Percentiles rank a stretch among this genome's conserved stretches.
phyloP scores from a whole-genome alignment of 2,329 filamentous ascomycete genomes.

The Leptographium radiaticola region DNA sequence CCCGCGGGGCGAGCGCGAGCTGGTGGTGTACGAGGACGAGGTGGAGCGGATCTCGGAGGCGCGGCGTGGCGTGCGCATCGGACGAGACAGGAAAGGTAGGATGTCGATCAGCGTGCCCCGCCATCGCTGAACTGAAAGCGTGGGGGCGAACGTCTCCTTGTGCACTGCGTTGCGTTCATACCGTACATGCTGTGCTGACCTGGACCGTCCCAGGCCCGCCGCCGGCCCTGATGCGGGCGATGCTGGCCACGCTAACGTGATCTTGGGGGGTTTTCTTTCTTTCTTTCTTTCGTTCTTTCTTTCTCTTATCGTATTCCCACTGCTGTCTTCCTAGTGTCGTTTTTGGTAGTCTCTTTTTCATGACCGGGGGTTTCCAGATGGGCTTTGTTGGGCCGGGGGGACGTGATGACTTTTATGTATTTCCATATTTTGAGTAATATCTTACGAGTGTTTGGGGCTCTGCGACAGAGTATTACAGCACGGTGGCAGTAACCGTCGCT shows the following conservation, averaged over 20 bases:
- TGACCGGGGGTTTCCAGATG: background rate
- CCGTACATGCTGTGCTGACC: background rate
- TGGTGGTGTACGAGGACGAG: slow-evolving; percentile 50
- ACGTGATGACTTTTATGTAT: background rate
- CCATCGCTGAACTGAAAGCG: slow-evolving; percentile 36
- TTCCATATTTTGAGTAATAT: background rate
- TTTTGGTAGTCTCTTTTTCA: background rate
- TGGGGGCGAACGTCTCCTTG: background rate
- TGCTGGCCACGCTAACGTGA: slow-evolving; percentile 12
- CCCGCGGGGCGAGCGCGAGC: slow-evolving; percentile 24
- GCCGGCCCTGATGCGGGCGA: slow-evolving; percentile 9
- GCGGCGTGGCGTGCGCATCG: slow-evolving; percentile 52
- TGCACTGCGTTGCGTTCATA: too few species aligned
- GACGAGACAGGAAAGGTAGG: slow-evolving; percentile 94
- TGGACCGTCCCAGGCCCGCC: slow-evolving; percentile 6
- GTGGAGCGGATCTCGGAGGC: slow-evolving; percentile 42
- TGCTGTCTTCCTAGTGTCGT: background rate
- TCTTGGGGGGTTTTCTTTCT: background rate
- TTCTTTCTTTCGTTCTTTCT: background rate
- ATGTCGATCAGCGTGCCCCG: slow-evolving; percentile 73
- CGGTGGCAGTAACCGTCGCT: too few species aligned
- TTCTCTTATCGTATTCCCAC: background rate
- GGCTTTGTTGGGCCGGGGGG: background rate
- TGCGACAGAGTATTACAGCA: too few species aligned
- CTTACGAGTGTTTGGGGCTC: too few species aligned